A percentile compares a stretch with the other conserved stretches of the same genome.
phyloP scores from a whole-genome alignment of 2,329 filamentous ascomycete species.

The Bipolaris oryzae region DNA sequence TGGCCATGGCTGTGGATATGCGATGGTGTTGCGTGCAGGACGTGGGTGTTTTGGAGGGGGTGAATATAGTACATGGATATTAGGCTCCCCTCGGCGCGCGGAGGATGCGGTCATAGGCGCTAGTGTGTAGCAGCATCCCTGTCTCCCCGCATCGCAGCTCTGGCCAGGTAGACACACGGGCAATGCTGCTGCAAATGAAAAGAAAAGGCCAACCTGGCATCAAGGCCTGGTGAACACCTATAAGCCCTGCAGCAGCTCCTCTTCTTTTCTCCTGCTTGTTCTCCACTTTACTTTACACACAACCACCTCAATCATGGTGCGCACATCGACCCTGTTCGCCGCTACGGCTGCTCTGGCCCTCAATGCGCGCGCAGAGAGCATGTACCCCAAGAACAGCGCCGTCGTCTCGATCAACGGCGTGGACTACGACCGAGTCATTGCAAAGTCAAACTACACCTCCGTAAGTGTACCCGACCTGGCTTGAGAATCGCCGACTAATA shows the following conservation, averaged over 20 bases:
- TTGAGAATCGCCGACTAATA: slow-evolving; percentile 6
- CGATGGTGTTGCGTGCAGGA: slow-evolving; percentile 2
- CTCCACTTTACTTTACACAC: slow-evolving; percentile 8
- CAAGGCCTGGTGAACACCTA: slow-evolving; percentile 22
- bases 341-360: slow-evolving; percentile 68
- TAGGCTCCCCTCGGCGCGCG: slow-evolving; percentile 2
- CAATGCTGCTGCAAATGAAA: slow-evolving; percentile 11
- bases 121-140: slow-evolving; percentile 9
- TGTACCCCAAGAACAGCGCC: slow-evolving; percentile 86
- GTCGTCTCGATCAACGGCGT: slow-evolving; percentile 82
- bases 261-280: slow-evolving; percentile 9
- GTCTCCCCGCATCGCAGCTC: slow-evolving; percentile 19
- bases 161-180: slow-evolving; percentile 8
- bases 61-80: background rate
- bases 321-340: slow-evolving; percentile 52
- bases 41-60: background rate
- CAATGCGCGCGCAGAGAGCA: slow-evolving; percentile 68
- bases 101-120: slow-evolving; percentile 18
- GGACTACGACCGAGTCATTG: slow-evolving; percentile 81
- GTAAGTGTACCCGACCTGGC: slow-evolving; percentile 59
- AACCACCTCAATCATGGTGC: slow-evolving; percentile 40
- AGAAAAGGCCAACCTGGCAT: slow-evolving; percentile 21
- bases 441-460: slow-evolving; percentile 87
- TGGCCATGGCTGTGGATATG: slow-evolving; percentile 64
- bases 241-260: slow-evolving; percentile 14